Conservation (phyloP, 108 stramenopile species). For the Pseudonitzschia multistriata region DNA sequence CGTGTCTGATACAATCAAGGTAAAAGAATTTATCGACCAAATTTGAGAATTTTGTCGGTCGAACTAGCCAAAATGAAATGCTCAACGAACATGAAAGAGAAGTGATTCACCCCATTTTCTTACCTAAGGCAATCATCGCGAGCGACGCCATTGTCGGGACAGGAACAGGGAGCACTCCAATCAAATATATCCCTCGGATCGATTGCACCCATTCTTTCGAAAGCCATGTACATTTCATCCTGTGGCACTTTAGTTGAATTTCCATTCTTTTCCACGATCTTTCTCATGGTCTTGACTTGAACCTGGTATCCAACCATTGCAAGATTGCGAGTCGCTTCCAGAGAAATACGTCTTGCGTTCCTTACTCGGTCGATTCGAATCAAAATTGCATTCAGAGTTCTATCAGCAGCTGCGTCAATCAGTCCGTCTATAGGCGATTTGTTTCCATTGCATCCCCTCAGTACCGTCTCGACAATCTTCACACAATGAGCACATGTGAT, state of each 20-base stretch:
- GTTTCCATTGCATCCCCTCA: constrained; percentile 81
- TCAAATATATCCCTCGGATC: constrained; percentile 59
- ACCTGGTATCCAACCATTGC: constrained; percentile 88
- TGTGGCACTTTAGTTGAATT: constrained; percentile 40
- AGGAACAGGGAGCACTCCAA: constrained; percentile 70
- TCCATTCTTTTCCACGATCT: constrained; percentile 24
- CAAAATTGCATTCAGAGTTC: constrained; percentile 51
- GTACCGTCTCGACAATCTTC: constrained; percentile 87
- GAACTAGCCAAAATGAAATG: too few species aligned
- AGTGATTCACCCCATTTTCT: constrained; percentile 20
- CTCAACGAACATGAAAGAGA: background rate
- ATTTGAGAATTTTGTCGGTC: background rate
- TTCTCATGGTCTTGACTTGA: constrained; percentile 59
- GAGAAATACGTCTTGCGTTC: constrained; percentile 71
- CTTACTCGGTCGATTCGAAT: constrained; percentile 64
- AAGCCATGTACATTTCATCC: constrained; percentile 48
- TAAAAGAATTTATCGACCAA: background rate
- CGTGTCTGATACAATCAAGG: constrained; percentile 48
- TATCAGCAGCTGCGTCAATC: constrained; percentile 82
- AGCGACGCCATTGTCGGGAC: constrained; percentile 83
- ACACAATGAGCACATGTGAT: constrained; percentile 90
- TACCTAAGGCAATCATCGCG: constrained; percentile 76
- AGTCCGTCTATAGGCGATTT: constrained; percentile 85
- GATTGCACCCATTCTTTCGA: constrained; percentile 46
- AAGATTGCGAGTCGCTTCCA: constrained; percentile 76